These are phyloP conservation scores for Amanita thiersii DNA, from an alignment of 768 basidiomycete genomes.

Conservation along the genomic window DNA sequence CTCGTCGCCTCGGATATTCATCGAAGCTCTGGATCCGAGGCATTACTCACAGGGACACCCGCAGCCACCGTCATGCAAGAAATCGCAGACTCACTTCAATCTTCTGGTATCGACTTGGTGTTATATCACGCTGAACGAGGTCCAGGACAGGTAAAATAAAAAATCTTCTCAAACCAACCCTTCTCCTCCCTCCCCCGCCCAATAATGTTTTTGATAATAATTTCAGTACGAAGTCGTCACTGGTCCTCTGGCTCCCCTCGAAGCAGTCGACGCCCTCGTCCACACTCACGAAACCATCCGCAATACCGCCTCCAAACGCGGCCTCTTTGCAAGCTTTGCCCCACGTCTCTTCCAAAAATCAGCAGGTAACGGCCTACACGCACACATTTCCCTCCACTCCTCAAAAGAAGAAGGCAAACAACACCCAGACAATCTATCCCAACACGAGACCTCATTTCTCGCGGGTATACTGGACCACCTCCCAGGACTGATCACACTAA, in stretches of 20 bases:
- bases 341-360: conserved; percentile 48
- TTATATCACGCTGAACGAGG: conserved; percentile 66
- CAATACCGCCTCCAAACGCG: conserved; percentile 57
- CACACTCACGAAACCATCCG: conserved; percentile 59
- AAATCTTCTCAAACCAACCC: too few relatives aligned
- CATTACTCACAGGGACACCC: conserved; percentile 32
- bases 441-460: conserved; percentile 51
- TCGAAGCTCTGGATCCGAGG: conserved; percentile 37
- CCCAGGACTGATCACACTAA: conserved; percentile 47
- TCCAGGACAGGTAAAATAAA: too few relatives aligned
- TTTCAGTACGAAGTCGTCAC: conserved; percentile 67
- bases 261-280: conserved; percentile 59
- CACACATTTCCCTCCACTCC: conserved; percentile 57
- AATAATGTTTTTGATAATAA: too few relatives aligned
- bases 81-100: conserved; percentile 41
- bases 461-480: conserved; percentile 51
- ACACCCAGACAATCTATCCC: conserved; percentile 24
- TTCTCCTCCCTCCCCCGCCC: too few relatives aligned
- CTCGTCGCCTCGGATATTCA: conserved; percentile 43
- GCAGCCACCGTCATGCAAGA: conserved; percentile 43
- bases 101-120: conserved; percentile 48
- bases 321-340: conserved; percentile 58
- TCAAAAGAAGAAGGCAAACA: too few relatives aligned
- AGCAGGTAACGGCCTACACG: conserved; percentile 53
- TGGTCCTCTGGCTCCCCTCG: conserved; percentile 54